Evolutionary conservation across 192 early-diverging fungal species (phyloP).

Genomic region (Gigaspora rosea): DNA sequence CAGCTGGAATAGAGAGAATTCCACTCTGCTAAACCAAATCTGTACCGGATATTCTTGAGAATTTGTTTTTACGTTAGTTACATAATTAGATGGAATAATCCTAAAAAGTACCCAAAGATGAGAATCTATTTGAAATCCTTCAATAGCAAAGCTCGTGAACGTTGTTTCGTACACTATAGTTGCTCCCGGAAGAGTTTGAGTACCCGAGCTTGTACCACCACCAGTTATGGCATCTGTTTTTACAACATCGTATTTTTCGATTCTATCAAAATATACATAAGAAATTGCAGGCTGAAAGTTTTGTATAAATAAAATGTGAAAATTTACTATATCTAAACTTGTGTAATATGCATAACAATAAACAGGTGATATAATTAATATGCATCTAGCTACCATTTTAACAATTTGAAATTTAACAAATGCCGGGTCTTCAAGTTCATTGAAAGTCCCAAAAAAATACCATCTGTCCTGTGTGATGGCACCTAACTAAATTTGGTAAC

Average conservation of each 20-base stretch:
- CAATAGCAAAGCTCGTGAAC: slow-evolving; percentile 10
- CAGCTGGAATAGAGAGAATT: slow-evolving; percentile 12
- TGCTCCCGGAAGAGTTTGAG: background rate
- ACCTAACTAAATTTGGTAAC: background rate
- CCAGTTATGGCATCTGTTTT: slow-evolving; percentile 22
- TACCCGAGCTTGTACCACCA: background rate
- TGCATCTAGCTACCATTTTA: slow-evolving; percentile 17
- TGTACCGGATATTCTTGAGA: slow-evolving; percentile 20
- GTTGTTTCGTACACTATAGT: background rate
- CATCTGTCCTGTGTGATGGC: slow-evolving; percentile 23
- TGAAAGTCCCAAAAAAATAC: slow-evolving; percentile 18
- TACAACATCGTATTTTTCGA: background rate
- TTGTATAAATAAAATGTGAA: background rate
- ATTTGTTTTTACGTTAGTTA: background rate
- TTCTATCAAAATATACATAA: slow-evolving; percentile 20
- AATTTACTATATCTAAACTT: background rate
- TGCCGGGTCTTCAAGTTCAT: slow-evolving; percentile 14
- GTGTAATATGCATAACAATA: background rate
- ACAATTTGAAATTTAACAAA: slow-evolving; percentile 30
- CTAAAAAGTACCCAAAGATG: slow-evolving; percentile 26
- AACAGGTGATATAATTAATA: background rate
- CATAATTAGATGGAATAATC: slow-evolving; percentile 22
- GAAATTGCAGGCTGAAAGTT: slow-evolving; percentile 17
- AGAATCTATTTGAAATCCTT: slow-evolving; percentile 15
- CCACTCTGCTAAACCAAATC: background rate